Conservation (phyloP, 2,329 filamentous ascomycete species). For the Beauveria scarabaeidicola region DNA sequence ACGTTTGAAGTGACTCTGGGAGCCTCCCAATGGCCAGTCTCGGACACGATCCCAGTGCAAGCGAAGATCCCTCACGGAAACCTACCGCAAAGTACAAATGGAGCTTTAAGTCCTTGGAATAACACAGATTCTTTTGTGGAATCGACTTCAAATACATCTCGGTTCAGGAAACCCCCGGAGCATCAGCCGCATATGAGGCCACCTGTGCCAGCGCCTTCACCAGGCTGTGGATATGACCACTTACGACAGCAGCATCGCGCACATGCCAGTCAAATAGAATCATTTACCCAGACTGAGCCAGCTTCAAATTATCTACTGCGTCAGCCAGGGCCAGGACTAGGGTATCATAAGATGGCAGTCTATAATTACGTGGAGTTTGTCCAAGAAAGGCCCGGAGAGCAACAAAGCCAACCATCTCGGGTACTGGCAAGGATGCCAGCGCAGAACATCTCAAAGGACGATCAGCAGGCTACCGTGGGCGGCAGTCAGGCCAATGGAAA, state of each 20-base stretch:
- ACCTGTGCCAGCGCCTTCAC: neutral
- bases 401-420: neutral
- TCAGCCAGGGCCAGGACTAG: neutral
- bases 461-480: neutral
- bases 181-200: neutral
- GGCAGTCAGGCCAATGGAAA: neutral
- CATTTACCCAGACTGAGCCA: too few relatives aligned
- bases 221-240: neutral
- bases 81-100: too few relatives aligned
- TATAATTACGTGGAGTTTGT: neutral
- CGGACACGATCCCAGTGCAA: neutral
- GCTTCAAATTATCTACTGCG: neutral
- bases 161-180: neutral
- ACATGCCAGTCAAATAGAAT: neutral
- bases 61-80: neutral
- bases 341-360: neutral
- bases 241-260: neutral
- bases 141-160: neutral
- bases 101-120: too few relatives aligned
- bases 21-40: neutral
- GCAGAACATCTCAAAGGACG: neutral
- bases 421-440: neutral
- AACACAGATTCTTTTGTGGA: neutral
- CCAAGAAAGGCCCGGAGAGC: neutral
- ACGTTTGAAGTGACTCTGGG: neutral